These are phyloP conservation scores for Pseudogymnoascus destructans DNA, from an alignment of 2,329 filamentous ascomycete genomes.

Conservation along the genomic window DNA sequence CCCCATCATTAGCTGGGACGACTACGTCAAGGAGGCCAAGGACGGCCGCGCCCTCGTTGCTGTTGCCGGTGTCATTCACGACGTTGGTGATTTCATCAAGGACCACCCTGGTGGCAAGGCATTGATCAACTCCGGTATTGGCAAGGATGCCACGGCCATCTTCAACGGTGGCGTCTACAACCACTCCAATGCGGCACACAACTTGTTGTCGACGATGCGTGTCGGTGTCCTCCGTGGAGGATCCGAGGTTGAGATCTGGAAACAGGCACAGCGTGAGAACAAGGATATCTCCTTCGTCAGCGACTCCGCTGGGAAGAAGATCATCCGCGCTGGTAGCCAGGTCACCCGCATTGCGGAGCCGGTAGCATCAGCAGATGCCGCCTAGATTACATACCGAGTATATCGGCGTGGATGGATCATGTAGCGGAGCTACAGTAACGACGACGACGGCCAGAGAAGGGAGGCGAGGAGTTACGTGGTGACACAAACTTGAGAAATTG, in stretches of 20 bases:
- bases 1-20: constrained; percentile 76
- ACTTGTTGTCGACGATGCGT: constrained; percentile 76
- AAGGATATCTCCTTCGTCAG: constrained; percentile 71
- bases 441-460: not conserved
- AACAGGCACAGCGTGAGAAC: constrained; percentile 71
- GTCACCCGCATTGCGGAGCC: constrained; percentile 73
- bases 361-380: constrained; percentile 70
- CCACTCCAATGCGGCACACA: constrained; percentile 83
- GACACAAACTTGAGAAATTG: constrained; percentile 1
- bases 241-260: constrained; percentile 88
- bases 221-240: constrained; percentile 77
- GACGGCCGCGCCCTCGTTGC: constrained; percentile 65
- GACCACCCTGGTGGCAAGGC: constrained; percentile 85
- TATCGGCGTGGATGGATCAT: not conserved
- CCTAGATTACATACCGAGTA: constrained; percentile 32
- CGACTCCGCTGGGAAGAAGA: constrained; percentile 67
- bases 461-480: not conserved
- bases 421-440: not conserved
- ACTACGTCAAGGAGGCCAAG: constrained; percentile 66
- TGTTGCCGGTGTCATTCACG: constrained; percentile 75
- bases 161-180: constrained; percentile 88
- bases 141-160: constrained; percentile 79
- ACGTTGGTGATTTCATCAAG: constrained; percentile 72
- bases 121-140: constrained; percentile 68
- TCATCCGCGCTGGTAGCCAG: constrained; percentile 76